phyloP scores from a whole-genome alignment of 2,329 filamentous ascomycete species.

The Passalora sequoiae region DNA sequence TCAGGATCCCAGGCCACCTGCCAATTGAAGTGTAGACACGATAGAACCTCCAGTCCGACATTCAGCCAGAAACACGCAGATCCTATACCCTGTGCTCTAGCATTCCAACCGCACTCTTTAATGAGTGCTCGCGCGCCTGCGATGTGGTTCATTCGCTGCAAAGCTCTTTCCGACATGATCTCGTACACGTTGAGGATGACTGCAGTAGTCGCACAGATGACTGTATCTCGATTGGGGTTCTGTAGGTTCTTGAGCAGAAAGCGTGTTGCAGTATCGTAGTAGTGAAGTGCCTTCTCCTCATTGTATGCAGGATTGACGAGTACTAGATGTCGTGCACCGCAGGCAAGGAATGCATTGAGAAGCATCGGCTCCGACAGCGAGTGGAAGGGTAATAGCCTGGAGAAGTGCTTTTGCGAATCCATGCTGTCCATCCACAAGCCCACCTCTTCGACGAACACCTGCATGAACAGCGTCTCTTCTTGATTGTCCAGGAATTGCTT shows the following conservation, averaged over 20 bases:
- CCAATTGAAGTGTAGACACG: slow-evolving; percentile 83
- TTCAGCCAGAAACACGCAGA: slow-evolving; percentile 93
- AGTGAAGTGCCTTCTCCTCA: slow-evolving; percentile 71
- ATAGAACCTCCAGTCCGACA: slow-evolving; percentile 82
- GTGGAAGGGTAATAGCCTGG: slow-evolving; percentile 74
- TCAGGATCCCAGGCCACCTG: slow-evolving; percentile 83
- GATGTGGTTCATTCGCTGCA: slow-evolving; percentile 83
- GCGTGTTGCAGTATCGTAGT: slow-evolving; percentile 80
- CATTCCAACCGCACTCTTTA: slow-evolving; percentile 85
- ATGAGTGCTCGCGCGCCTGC: slow-evolving; percentile 79
- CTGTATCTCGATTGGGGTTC: slow-evolving; percentile 76
- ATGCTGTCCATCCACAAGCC: slow-evolving; percentile 92
- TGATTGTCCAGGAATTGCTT: slow-evolving; percentile 64
- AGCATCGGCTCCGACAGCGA: slow-evolving; percentile 81
- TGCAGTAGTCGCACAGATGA: slow-evolving; percentile 79
- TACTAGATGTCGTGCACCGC: slow-evolving; percentile 75
- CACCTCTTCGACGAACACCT: slow-evolving; percentile 85
- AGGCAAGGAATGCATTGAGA: slow-evolving; percentile 81
- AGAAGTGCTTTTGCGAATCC: slow-evolving; percentile 79
- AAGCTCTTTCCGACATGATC: slow-evolving; percentile 76
- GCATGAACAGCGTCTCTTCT: slow-evolving; percentile 83
- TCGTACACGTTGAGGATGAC: slow-evolving; percentile 90
- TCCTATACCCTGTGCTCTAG: slow-evolving; percentile 70
- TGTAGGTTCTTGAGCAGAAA: slow-evolving; percentile 71
- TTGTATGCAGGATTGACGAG: slow-evolving; percentile 64